A percentile compares a stretch with the other conserved stretches of the same genome.
These are phyloP conservation scores for Phlegmacium glaucopus DNA, from an alignment of 768 basidiomycete genomes.

Conservation along the genomic window DNA sequence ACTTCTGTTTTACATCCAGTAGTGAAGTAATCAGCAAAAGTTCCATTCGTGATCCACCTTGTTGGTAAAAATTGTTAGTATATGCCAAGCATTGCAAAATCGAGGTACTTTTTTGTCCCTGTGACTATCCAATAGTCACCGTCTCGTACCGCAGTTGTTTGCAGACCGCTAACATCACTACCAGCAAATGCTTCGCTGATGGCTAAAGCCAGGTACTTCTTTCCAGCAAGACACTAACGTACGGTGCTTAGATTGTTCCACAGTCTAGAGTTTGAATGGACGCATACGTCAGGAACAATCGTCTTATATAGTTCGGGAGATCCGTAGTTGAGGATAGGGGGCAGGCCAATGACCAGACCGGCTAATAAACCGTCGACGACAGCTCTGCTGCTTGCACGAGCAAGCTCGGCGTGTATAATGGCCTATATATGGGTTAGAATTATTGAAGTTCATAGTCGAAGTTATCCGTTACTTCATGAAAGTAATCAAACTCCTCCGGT, in stretches of 20 bases:
- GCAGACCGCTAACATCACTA: conserved; percentile 80
- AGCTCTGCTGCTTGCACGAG: conserved; percentile 80
- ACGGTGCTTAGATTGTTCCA: not conserved
- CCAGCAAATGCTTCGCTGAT: conserved; percentile 95
- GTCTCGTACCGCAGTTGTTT: conserved; percentile 81
- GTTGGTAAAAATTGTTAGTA: not conserved
- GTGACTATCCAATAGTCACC: conserved; percentile 86
- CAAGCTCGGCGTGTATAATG: conserved; percentile 79
- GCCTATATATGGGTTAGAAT: conserved; percentile 38
- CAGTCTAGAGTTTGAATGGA: not conserved
- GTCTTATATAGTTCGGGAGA: conserved; percentile 65
- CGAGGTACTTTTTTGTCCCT: conserved; percentile 84
- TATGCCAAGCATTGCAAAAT: not conserved
- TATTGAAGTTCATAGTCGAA: not conserved
- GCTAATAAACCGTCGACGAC: conserved; percentile 85
- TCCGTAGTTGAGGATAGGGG: conserved; percentile 87
- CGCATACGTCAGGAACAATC: conserved; percentile 64
- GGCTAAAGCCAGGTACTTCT: conserved; percentile 85
- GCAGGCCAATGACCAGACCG: conserved; percentile 82
- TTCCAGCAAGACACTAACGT: conserved; percentile 51
- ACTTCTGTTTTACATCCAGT: conserved; percentile 74
- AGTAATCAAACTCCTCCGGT: conserved; percentile 90
- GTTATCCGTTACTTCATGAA: conserved; percentile 67
- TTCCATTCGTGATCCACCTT: conserved; percentile 90
- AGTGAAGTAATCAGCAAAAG: conserved; percentile 82